phyloP scores from a whole-genome alignment of 1,139 yeast species.

The Torulaspora globosa region DNA sequence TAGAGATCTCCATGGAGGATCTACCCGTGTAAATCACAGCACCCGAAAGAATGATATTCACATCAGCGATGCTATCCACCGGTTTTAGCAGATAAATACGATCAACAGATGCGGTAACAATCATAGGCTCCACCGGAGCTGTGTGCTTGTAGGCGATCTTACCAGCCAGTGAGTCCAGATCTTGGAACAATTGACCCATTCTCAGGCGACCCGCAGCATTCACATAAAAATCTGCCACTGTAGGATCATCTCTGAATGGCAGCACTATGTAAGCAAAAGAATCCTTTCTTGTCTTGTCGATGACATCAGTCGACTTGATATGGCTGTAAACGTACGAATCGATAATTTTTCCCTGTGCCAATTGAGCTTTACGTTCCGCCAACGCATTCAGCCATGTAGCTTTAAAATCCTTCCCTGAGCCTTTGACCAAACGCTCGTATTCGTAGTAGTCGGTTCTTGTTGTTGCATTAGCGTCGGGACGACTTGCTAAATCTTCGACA shows the following conservation, averaged over 20 bases:
- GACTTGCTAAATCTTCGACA: conserved; percentile 22
- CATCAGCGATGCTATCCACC: conserved; percentile 70
- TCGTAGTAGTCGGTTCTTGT: conserved; percentile 25
- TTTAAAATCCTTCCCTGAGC: conserved; percentile 40
- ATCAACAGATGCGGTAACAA: conserved; percentile 92
- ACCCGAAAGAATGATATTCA: conserved; percentile 80
- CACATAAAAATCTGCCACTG: conserved; percentile 81
- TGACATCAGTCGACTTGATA: conserved; percentile 66
- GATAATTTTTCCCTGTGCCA: conserved; percentile 63
- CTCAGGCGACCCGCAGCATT: conserved; percentile 85
- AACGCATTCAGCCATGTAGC: conserved; percentile 85
- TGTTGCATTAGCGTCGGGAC: conserved; percentile 28
- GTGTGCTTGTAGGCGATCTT: conserved; percentile 83
- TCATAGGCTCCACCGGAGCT: conserved; percentile 86
- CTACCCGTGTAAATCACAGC: conserved; percentile 91
- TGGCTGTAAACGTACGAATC: conserved; percentile 69
- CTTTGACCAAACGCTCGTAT: conserved; percentile 19
- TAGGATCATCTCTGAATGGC: conserved; percentile 80
- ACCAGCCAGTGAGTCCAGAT: conserved; percentile 84
- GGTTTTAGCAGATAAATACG: conserved; percentile 83
- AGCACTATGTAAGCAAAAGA: conserved; percentile 69
- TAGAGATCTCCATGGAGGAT: conserved; percentile 92
- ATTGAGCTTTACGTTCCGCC: conserved; percentile 65
- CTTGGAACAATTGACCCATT: conserved; percentile 89
- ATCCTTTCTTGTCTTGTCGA: conserved; percentile 70